Percentiles rank a stretch among this genome's conserved stretches.
Evolutionary conservation across 345 rosid species (phyloP).

Genomic region (Aquilaria yunnanensis): DNA sequence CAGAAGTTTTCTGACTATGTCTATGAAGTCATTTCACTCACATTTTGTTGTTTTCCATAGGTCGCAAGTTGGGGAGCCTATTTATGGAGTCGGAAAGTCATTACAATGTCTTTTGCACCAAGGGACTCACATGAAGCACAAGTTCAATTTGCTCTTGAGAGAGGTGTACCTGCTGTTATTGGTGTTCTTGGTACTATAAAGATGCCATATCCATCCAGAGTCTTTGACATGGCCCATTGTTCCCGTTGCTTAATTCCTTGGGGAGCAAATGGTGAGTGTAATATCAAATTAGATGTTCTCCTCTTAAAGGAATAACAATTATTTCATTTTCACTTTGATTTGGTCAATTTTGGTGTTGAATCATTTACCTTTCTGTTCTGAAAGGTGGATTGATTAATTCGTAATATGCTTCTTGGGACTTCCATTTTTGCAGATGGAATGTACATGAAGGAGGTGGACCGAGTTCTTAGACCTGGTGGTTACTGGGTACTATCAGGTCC

Average conservation of each 20-base stretch:
- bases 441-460: slow-evolving; percentile 93
- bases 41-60: slow-evolving; percentile 24
- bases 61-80: slow-evolving; percentile 99
- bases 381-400: slow-evolving; percentile 5
- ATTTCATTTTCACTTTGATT: neutral
- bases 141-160: slow-evolving; percentile 97
- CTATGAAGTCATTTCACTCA: slow-evolving; percentile 9
- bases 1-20: neutral
- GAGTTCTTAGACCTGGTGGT: slow-evolving; percentile 97
- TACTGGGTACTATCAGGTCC: slow-evolving; percentile 99
- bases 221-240: slow-evolving; percentile 99
- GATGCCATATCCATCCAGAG: slow-evolving; percentile 86
- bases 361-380: slow-evolving; percentile 4
- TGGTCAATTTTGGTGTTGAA: slow-evolving; percentile 1
- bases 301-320: neutral
- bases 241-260: slow-evolving; percentile 98
- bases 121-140: slow-evolving; percentile 99
- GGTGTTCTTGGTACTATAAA: slow-evolving; percentile 95
- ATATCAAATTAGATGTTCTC: neutral
- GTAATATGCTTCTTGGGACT: slow-evolving; percentile 8
- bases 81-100: slow-evolving; percentile 94
- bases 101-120: slow-evolving; percentile 97
- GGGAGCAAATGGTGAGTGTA: slow-evolving; percentile 81
- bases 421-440: slow-evolving; percentile 60
- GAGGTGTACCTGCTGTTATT: slow-evolving; percentile 98